Base-by-base conservation (phyloP, 2,329 filamentous ascomycete species). In the Phyllosticta citrichinensis region DNA sequence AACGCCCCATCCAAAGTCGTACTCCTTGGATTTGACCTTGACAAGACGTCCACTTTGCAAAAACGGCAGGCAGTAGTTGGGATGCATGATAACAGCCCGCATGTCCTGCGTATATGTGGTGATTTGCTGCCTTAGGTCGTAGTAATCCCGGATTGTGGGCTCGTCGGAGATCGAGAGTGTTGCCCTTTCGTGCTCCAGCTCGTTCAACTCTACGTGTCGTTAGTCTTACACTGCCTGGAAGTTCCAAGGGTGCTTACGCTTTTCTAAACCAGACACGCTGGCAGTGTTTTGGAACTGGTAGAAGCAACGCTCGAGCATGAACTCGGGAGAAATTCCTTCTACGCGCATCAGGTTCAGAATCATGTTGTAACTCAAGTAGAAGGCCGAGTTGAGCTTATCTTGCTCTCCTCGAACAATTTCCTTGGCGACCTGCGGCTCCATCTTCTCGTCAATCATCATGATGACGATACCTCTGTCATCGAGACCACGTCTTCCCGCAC, bases 351-450 rank as follows among this genome's bases (percentile, higher is more conserved):
- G 77, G 71, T 99, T 99, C 62, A 99, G 81, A 70, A 99, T 90
- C 94, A 99, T 99, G 78, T 99, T 99, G 80, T 99, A 99, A 33
- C 94, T 92, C 17, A 99, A 82, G 72, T 99, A 90, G 76, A 99
- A 99, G 1, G 94, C 94, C 3, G 94, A 97, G 76, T 97, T 97
- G 30, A 99, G 85, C 66, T 92, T 91, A 74, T 99, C 95, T 74
- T 99, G 94, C 70, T 97, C 89, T 66, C 94, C 94, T 58, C 94
- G 91, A 12, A 99, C 94, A 67, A 99, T 97, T 65, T 89, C 87
- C 75, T 96, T 96, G 52, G 94, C 93, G n/a, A 88, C 86, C 2
- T 90, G 86, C 1, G 94, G 94, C 69, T 99, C 94, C 79, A 99
- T 93, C 77, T 94, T 91, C 73, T 95, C 89, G 70, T 95, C 88